Evolutionary conservation across 805 yeast species (phyloP).

Genomic region (Blastobotrys terrestris): DNA sequence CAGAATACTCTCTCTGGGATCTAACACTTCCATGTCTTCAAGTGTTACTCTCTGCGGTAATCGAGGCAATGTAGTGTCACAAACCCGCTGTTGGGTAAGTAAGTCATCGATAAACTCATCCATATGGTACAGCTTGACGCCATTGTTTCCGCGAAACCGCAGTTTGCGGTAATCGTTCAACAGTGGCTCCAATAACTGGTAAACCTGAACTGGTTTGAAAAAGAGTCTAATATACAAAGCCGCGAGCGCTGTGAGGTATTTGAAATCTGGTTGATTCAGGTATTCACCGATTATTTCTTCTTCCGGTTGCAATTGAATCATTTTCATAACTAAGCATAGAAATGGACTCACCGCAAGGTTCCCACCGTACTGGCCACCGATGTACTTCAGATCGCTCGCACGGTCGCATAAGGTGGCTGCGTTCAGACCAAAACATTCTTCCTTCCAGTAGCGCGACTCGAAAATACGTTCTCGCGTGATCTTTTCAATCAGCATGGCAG

Average conservation of each 20-base stretch:
- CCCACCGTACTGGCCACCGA: conserved; percentile 52
- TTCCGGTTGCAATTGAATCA: conserved; percentile 71
- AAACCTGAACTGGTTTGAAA: conserved; percentile 41
- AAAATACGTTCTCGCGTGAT: conserved; percentile 51
- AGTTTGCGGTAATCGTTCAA: conserved; percentile 66
- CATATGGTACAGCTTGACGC: conserved; percentile 44
- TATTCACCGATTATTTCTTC: conserved; percentile 49
- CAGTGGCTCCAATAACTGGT: conserved; percentile 46
- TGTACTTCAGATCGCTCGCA: conserved; percentile 36
- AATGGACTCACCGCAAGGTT: conserved; percentile 62
- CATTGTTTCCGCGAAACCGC: conserved; percentile 36
- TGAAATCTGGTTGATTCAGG: conserved; percentile 61
- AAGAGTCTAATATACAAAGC: conserved; percentile 53
- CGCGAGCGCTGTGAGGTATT: conserved; percentile 65
- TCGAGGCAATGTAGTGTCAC: conserved; percentile 71
- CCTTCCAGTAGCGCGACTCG: conserved; percentile 54
- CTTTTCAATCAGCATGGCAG: conserved; percentile 49
- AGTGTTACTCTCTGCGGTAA: conserved; percentile 35
- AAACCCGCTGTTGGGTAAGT: conserved; percentile 49
- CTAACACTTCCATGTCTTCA: conserved; percentile 32
- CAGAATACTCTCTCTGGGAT: conserved; percentile 30
- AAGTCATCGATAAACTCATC: conserved; percentile 72
- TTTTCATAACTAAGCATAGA: conserved; percentile 66
- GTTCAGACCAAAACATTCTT: conserved; percentile 45
- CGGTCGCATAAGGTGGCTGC: conserved; percentile 47